Conservation (phyloP, 1,139 yeast genomes). For the Saccharomyces hybrid region DNA sequence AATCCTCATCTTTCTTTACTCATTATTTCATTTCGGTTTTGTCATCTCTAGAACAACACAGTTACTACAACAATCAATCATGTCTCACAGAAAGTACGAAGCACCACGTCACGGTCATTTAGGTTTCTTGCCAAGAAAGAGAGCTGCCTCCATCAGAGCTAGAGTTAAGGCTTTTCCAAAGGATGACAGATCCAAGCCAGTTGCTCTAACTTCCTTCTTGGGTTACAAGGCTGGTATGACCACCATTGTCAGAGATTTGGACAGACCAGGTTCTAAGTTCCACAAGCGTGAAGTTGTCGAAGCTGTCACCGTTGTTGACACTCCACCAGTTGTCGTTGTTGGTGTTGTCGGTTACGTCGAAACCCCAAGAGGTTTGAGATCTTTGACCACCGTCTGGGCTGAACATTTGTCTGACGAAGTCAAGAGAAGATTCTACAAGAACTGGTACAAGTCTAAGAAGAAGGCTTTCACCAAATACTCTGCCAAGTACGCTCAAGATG, state of each 20-base stretch:
- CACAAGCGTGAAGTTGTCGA: slow-evolving; percentile 99
- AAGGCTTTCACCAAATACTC: slow-evolving; percentile 99
- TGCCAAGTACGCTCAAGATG: slow-evolving; percentile 89
- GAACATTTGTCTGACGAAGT: slow-evolving; percentile 99
- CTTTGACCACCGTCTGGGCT: slow-evolving; percentile 99
- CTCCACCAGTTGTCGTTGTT: slow-evolving; percentile 97
- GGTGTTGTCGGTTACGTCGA: slow-evolving; percentile 99
- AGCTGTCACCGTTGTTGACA: slow-evolving; percentile 98
- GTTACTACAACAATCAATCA: slow-evolving; percentile 29
- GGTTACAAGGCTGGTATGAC: slow-evolving; percentile 99
- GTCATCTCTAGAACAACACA: neutral
- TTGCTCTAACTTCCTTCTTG: slow-evolving; percentile 97
- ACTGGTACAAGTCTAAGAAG: slow-evolving; percentile 99
- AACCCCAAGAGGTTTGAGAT: slow-evolving; percentile 99
- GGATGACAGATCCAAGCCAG: slow-evolving; percentile 97
- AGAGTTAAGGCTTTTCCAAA: slow-evolving; percentile 99
- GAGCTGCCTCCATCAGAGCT: slow-evolving; percentile 98
- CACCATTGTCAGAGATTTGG: slow-evolving; percentile 99
- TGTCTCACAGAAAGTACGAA: slow-evolving; percentile 99
- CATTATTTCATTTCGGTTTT: neutral
- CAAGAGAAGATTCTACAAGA: slow-evolving; percentile 99
- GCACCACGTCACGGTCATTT: slow-evolving; percentile 99
- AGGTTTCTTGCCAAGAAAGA: slow-evolving; percentile 99
- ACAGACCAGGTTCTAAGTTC: slow-evolving; percentile 99
- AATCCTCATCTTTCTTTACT: neutral